A percentile compares a stretch with the other conserved stretches of the same genome.
These are phyloP conservation scores for Schoenoplectus tabernaemontani DNA, from an alignment of 202 grass and related monocot genomes.

Conservation along the genomic window DNA sequence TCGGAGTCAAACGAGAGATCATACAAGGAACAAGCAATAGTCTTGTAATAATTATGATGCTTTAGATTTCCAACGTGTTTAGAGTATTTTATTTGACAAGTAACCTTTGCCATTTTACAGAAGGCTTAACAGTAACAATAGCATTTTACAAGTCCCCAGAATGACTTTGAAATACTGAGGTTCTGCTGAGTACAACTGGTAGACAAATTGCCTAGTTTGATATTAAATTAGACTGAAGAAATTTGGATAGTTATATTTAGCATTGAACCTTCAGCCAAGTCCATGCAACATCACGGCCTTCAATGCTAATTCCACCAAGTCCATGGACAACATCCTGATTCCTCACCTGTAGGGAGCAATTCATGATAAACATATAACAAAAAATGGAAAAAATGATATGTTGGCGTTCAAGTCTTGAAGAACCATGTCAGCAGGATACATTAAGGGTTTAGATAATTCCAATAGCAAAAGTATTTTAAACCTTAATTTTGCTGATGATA, in stretches of 20 bases:
- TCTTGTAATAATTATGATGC: neutral
- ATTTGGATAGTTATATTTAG: neutral
- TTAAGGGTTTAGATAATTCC: too few species aligned
- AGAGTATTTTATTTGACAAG: neutral
- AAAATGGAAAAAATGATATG: neutral
- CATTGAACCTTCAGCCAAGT: conserved; percentile 69
- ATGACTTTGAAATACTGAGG: neutral
- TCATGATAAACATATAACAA: neutral
- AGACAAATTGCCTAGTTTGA: neutral
- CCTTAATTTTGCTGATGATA: too few species aligned
- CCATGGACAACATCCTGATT: conserved; percentile 69
- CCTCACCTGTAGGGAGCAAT: conserved; percentile 46
- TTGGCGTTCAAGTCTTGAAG: neutral
- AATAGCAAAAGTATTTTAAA: too few species aligned
- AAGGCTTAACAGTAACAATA: neutral
- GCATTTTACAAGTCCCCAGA: neutral
- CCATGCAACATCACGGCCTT: conserved; percentile 68
- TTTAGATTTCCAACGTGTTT: neutral
- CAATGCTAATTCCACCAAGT: conserved; percentile 52
- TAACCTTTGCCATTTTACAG: neutral
- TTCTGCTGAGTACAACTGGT: neutral
- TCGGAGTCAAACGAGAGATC: neutral
- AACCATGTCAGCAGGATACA: too few species aligned
- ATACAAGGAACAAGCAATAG: neutral
- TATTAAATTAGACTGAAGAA: neutral